phyloP scores from a whole-genome alignment of 1,139 yeast species.

The Arxiozyma slooffiae region DNA sequence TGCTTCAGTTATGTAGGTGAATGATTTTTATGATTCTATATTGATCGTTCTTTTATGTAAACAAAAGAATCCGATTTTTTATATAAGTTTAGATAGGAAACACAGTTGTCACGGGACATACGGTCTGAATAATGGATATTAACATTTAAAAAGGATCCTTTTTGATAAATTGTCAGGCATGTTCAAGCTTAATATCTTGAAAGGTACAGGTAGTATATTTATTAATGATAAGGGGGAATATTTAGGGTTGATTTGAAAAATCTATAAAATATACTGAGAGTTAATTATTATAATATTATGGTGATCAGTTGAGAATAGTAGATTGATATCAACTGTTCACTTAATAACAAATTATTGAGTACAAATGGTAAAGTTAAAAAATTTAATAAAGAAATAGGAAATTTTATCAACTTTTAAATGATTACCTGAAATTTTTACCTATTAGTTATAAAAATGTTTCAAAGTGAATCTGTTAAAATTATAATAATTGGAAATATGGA shows the following conservation, averaged over 20 bases:
- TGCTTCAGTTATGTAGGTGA: not conserved
- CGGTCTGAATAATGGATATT: conserved; percentile 25
- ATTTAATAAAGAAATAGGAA: not conserved
- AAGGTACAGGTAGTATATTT: conserved; percentile 28
- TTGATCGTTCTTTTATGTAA: conserved; percentile 7
- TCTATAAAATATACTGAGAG: conserved; percentile 21
- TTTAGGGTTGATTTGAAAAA: conserved; percentile 23
- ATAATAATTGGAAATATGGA: conserved; percentile 8
- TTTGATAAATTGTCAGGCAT: not conserved
- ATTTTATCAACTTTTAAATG: conserved; percentile 1
- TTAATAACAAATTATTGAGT: conserved; percentile 3
- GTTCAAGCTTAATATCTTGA: conserved; percentile 16
- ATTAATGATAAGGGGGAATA: conserved; percentile 26
- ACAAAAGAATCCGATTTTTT: conserved; percentile 15
- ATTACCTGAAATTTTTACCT: conserved; percentile 4
- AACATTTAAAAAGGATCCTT: conserved; percentile 19
- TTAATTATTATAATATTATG: conserved; percentile 25
- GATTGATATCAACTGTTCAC: conserved; percentile 20
- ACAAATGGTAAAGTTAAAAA: not conserved
- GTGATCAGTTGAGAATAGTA: conserved; percentile 26
- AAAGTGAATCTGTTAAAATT: conserved; percentile 10
- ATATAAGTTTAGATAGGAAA: conserved; percentile 24
- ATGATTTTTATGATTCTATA: conserved; percentile 3
- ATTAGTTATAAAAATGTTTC: conserved; percentile 1
- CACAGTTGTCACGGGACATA: conserved; percentile 29